Conservation (phyloP, 176 grass and related monocot genomes). For the Puya raimondii region DNA sequence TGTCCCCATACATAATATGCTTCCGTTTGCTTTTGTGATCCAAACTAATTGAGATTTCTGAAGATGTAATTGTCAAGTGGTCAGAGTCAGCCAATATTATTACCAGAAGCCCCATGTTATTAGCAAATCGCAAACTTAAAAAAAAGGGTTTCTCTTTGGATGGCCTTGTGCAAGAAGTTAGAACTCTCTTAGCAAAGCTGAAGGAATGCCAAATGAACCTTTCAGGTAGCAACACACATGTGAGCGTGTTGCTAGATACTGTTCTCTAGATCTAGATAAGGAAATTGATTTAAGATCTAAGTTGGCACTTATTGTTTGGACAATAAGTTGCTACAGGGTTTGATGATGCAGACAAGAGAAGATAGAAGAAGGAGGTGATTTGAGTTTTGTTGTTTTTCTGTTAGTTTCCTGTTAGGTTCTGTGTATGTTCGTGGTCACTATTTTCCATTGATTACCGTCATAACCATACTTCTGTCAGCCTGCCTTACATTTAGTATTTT, state of each 20-base stretch:
- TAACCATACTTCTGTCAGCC: not conserved
- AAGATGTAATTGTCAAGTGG: no score
- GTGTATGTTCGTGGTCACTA: not conserved
- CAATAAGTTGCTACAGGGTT: not conserved
- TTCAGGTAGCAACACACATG: not conserved
- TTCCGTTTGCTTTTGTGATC: no score
- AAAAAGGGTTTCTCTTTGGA: not conserved
- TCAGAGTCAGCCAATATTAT: no score
- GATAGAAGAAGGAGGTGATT: not conserved
- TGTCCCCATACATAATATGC: no score
- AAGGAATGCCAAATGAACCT: not conserved
- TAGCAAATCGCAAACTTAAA: not conserved
- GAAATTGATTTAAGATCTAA: not conserved
- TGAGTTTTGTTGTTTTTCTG: not conserved
- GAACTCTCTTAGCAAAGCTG: not conserved
- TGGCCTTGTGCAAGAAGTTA: not conserved
- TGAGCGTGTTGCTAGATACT: no score
- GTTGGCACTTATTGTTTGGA: not conserved
- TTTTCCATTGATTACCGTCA: not conserved
- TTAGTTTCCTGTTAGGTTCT: not conserved
- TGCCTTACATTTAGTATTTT: not conserved
- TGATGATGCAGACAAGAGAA: not conserved
- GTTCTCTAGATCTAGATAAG: no score
- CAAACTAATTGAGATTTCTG: no score
- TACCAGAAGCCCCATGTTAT: not conserved